A percentile compares a stretch with the other conserved stretches of the same genome.
These are phyloP conservation scores for Xylaria sp. DNA, from an alignment of 2,329 filamentous ascomycete genomes.

Conservation along the genomic window DNA sequence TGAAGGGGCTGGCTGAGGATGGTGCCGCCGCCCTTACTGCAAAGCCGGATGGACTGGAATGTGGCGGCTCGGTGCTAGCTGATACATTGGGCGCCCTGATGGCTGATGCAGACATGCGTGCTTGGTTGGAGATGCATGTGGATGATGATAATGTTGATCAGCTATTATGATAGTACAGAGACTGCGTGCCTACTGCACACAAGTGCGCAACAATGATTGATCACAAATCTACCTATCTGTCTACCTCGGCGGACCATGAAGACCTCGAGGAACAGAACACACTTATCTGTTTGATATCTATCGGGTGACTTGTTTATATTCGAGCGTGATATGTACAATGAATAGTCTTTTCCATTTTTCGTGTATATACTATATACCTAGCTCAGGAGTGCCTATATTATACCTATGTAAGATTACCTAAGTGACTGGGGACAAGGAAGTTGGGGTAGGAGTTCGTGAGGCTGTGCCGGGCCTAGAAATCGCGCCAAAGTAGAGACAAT, in stretches of 20 bases:
- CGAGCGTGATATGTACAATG: neutral
- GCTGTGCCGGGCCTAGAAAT: conserved; percentile 21
- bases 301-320: neutral
- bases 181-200: no score
- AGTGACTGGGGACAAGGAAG: neutral
- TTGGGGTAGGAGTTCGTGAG: conserved; percentile 6
- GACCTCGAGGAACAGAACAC: no score
- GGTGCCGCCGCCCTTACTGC: conserved; percentile 1
- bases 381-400: no score
- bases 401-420: neutral
- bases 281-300: neutral
- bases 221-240: no score
- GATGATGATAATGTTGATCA: conserved; percentile 5
- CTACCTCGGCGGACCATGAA: no score
- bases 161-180: neutral
- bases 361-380: no score
- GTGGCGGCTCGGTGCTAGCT: conserved; percentile 39
- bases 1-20: conserved; percentile 46
- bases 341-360: no score
- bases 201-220: no score
- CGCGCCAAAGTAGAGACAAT: neutral
- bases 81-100: conserved; percentile 39
- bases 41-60: conserved; percentile 38
- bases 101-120: conserved; percentile 31
- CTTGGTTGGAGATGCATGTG: conserved; percentile 32